A percentile compares a stretch with the other conserved stretches of the same genome.
phyloP scores from a whole-genome alignment of 805 yeast genomes.

The Saitoella complicata region DNA sequence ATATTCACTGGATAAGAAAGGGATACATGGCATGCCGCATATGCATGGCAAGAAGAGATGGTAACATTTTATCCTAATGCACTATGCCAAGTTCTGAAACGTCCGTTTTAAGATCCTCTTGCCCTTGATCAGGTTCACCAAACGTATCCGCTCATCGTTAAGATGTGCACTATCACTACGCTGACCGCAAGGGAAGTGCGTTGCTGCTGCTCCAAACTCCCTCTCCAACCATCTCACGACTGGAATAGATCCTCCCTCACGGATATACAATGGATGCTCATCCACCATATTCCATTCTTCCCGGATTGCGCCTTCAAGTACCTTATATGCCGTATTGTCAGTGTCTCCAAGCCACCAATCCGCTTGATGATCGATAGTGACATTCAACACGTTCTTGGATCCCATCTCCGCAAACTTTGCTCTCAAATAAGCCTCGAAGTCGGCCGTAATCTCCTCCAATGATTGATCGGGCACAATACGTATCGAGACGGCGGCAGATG shows the following conservation, averaged over 20 bases:
- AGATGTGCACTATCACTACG: slow-evolving; percentile 88
- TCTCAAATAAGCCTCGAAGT: slow-evolving; percentile 32
- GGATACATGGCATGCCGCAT: no score
- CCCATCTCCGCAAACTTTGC: slow-evolving; percentile 32
- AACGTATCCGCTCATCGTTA: slow-evolving; percentile 68
- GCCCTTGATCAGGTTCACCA: slow-evolving; percentile 60
- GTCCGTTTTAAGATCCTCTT: slow-evolving; percentile 32
- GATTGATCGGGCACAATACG: slow-evolving; percentile 85
- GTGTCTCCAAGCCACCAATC: slow-evolving; percentile 96
- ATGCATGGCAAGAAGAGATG: no score
- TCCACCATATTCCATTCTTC: slow-evolving; percentile 56
- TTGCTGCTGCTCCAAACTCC: slow-evolving; percentile 71
- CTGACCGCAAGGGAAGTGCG: slow-evolving; percentile 94
- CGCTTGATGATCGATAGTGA: slow-evolving; percentile 63
- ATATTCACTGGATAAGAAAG: no score
- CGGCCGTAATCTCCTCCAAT: slow-evolving; percentile 36
- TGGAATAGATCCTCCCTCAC: slow-evolving; percentile 97
- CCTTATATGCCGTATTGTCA: slow-evolving; percentile 51
- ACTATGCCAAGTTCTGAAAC: no score
- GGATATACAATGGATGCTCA: slow-evolving; percentile 49
- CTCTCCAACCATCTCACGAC: slow-evolving; percentile 73
- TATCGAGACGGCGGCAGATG: slow-evolving; percentile 60
- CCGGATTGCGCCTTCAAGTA: slow-evolving; percentile 44
- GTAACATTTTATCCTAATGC: no score
- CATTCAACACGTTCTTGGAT: slow-evolving; percentile 44